phyloP scores from a whole-genome alignment of 768 basidiomycete species.

The Tylopilus plumbeoviolaceoides region DNA sequence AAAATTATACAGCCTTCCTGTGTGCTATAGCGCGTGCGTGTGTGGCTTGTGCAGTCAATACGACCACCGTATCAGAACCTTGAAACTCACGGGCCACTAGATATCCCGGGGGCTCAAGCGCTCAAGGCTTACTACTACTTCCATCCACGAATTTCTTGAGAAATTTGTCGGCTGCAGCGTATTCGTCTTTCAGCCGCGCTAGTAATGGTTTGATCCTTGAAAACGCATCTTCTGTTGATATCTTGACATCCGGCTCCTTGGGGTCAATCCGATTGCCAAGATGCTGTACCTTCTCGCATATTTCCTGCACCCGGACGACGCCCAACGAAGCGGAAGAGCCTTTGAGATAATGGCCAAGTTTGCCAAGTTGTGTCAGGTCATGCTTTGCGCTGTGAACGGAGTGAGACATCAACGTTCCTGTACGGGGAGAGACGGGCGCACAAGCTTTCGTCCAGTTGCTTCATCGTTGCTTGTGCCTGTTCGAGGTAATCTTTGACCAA shows the following conservation, averaged over 20 bases:
- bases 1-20: constrained; percentile 18
- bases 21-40: constrained; percentile 11
- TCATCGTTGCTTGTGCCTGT: constrained; percentile 76
- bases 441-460: constrained; percentile 74
- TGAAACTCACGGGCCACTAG: not conserved
- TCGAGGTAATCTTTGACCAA: constrained; percentile 81
- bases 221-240: constrained; percentile 52
- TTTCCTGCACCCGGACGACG: constrained; percentile 70
- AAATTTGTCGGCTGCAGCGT: constrained; percentile 63
- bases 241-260: constrained; percentile 41
- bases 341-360: constrained; percentile 91
- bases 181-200: constrained; percentile 59
- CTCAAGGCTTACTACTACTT: constrained; percentile 1
- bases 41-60: constrained; percentile 4
- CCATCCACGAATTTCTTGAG: constrained; percentile 41
- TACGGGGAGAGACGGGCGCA: constrained; percentile 42
- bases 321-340: constrained; percentile 96
- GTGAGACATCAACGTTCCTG: constrained; percentile 14
- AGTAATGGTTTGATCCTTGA: constrained; percentile 55
- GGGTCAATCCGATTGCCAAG: constrained; percentile 55
- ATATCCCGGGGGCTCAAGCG: not conserved
- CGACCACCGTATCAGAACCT: constrained; percentile 6
- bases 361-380: constrained; percentile 63
- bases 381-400: constrained; percentile 41
- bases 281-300: constrained; percentile 91